Evolutionary conservation across 2,329 filamentous ascomycete species (phyloP).

Genomic region (Trichoderma breve): DNA sequence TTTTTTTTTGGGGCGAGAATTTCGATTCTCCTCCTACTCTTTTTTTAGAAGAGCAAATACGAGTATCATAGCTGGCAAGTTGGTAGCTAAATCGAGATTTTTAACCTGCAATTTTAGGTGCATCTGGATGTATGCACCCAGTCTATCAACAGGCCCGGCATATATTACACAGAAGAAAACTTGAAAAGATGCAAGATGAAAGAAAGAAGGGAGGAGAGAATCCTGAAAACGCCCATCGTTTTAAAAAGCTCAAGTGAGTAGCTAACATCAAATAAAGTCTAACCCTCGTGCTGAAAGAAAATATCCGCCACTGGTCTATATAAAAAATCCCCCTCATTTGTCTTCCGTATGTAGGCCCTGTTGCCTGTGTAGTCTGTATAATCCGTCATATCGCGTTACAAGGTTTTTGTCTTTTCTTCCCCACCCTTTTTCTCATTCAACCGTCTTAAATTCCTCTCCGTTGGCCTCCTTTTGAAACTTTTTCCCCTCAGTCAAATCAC

Average conservation of each 20-base stretch:
- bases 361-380: neutral
- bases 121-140: neutral
- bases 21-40: neutral
- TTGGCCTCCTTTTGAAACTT: neutral
- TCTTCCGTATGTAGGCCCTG: neutral
- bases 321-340: neutral
- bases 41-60: neutral
- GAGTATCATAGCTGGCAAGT: neutral
- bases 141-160: neutral
- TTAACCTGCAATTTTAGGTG: neutral
- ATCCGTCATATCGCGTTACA: conserved; percentile 14
- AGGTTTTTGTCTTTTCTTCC: neutral
- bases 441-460: neutral
- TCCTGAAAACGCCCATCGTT: neutral
- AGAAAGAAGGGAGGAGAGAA: neutral
- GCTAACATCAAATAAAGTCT: neutral
- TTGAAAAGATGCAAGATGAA: neutral
- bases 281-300: neutral
- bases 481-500: no score
- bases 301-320: neutral
- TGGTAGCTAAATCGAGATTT: neutral
- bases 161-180: neutral
- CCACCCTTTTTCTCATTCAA: neutral
- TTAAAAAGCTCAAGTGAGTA: neutral
- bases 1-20: neutral